Conservation (phyloP, 106 monocot species). For the Acorus gramineus region DNA sequence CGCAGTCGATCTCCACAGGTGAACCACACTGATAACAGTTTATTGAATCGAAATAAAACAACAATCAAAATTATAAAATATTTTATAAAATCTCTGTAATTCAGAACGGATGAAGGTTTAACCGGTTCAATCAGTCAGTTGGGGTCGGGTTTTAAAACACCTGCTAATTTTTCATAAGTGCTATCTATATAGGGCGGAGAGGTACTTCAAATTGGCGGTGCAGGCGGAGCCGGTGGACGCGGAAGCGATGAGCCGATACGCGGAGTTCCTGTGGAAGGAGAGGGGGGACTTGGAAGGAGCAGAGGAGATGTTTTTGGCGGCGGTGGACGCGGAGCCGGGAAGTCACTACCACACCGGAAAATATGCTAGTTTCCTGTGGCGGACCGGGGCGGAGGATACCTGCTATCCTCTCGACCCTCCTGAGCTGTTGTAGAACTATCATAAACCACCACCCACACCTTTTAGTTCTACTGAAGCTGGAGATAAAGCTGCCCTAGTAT, state of each 20-base stretch:
- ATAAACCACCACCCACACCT: too few species aligned
- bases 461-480: too few species aligned
- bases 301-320: conserved; percentile 62
- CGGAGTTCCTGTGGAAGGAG: conserved; percentile 56
- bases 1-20: conserved; percentile 65
- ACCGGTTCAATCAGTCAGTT: too few species aligned
- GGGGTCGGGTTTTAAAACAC: too few species aligned
- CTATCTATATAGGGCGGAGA: conserved; percentile 32
- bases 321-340: conserved; percentile 26
- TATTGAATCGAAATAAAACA: too few species aligned
- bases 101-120: too few species aligned
- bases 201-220: conserved; percentile 48
- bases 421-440: too few species aligned
- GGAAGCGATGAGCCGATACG: conserved; percentile 52
- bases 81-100: too few species aligned
- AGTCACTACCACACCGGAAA: conserved; percentile 29
- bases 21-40: not conserved
- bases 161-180: not conserved
- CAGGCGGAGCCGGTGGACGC: conserved; percentile 41
- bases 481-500: too few species aligned
- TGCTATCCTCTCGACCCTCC: conserved; percentile 26
- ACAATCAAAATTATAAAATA: too few species aligned
- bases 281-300: conserved; percentile 46
- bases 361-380: conserved; percentile 46
- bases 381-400: conserved; percentile 42